Base-by-base conservation (phyloP, 768 basidiomycete species). In the Kwoniella europaea region DNA sequence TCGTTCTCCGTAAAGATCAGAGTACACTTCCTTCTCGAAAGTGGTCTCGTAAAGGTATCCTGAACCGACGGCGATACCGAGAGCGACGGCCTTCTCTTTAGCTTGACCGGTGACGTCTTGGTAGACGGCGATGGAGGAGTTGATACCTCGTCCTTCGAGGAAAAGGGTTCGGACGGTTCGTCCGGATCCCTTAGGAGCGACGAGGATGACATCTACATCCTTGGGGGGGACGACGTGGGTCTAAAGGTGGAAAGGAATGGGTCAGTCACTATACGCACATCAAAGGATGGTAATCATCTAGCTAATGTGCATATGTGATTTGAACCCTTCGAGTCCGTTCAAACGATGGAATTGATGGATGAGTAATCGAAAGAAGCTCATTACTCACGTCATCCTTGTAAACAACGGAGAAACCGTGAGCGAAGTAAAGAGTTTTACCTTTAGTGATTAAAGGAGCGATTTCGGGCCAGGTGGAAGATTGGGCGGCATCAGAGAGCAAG, bases 371-470 rank as follows among this genome's bases (percentile, higher is more conserved):
- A 18, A 27, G 22, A 50, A 55, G 10, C 6, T 41, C 27, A 24
- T 10, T 4, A 81, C 83, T 80, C 72, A 84, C 83, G 85, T 97
- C 93, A 6, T 99, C 89, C 88, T 95, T 93, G 90, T 91, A 99
- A 65, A 99, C 94, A 75, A 98, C 89, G 74, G 96, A 98, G 91
- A 99, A 99, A 81, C 97, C 97, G 85, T 99, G 97, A 6, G 96
- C 94, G 88, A 99, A 99, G 90, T 99, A 99, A 74, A 99, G 91
- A n/a, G 97, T 99, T 89, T 99, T 98, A 86, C 93, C 97, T 89
- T 95, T 93, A 85, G 94, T 98, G 87, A 98, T 95, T 81, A 98
- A 90, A 66, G 97, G 96, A 55, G 89, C 91, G 78, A 99, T 76
- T 64, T 88, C 86, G 50, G 91, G 87, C 97, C 97, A 99, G 41